Base-by-base conservation (phyloP, 2,329 filamentous ascomycete genomes). In the Exophiala bonariae region DNA sequence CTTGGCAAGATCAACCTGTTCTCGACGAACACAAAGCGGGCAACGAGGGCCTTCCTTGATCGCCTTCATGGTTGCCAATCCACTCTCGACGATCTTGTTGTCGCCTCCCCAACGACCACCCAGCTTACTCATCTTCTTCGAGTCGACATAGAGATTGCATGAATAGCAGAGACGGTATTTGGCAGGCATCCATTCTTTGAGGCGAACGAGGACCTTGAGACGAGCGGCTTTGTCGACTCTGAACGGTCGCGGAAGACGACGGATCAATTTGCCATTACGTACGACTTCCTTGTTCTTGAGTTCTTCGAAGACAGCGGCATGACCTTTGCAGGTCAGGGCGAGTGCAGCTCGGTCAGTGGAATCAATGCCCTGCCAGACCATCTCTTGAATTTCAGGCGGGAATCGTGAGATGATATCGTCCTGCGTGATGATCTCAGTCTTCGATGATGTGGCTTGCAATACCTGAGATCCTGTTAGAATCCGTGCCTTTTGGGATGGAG, bases 151-250 rank as follows among this genome's bases (percentile, higher is more conserved):
- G 10, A 48, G 39, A 31, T 44, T 20, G 42, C 56, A 59, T 6
- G 18, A 37, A 41, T 52, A 59, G 41, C 56, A 59, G 18, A 59
- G 54, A 13, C 45, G 52, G 23, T 49, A 51, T 19, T 47, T 45
- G 4, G n/a, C 17, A 4, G 47, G 40, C 32, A 54, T 48, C 41
- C 44, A 50, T 1, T 33, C 18, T 38, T 45, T 37, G n/a, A 57
- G 37, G 16, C 56, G 47, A 18, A 53, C 44, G 7, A 58, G 47
- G 33, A 58, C 39, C 23, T 51, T 45, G 20, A 58, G 47, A 20
- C 54, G 48, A 40, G 56, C 47, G 16, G 33, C 31, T 14, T 47
- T 32, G 16, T 42, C 46, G 18, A 37, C 20, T 11, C 47, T 46
- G 13, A 37, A 35, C 13, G 47, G 46, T 23, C 20, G 39, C 8